Base-by-base conservation (phyloP, 176 grass and related monocot genomes). In the Carex myosuroides region DNA sequence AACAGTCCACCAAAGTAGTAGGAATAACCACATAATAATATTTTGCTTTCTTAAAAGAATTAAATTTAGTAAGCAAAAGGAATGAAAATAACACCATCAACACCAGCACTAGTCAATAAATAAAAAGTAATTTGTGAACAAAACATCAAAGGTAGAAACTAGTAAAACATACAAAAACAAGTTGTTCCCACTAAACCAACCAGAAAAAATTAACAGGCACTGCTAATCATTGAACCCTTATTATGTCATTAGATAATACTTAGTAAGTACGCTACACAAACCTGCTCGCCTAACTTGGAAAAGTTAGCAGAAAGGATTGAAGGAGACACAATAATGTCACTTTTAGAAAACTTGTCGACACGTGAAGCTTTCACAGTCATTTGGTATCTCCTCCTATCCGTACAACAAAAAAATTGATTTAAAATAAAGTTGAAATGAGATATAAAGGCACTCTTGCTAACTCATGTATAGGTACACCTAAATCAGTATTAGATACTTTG, bases 231-330 rank as follows among this genome's bases (percentile, higher is more conserved):
- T 32, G 48, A 77, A 48, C 50, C 22, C 13, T 16, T 56, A 53
- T 76, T 13, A 32, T 4, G 6, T 29, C 18, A 56, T 30, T 55
- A 17, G 12, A 55, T 32, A 77, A 77, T 11, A 54, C 50, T 86
- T 18, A 18, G 18, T 59, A 59, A 39, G 7, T 17, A 54, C 20
- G 65, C 24, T 65, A 63, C 85, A 81, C 57, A 1, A 44, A 99
- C 96, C 93, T 99, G 93, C 42, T 95, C 93, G 16, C 96, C 96
- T 48, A 99, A 91, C 87, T 90, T 95, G 65, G 96, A 46, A 60
- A 95, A 99, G 80, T 95, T 99, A 78, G 96, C 96, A 64, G 96
- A 99, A 14, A 99, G 93, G 84, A 99, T 95, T 61, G 96, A 99
- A 35, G 96, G 96, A 59, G 96, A 99, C 46, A 99, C 96, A 11